Base-by-base conservation (phyloP, 495 filamentous ascomycete genomes). In the Aspergillus nanangensis region DNA sequence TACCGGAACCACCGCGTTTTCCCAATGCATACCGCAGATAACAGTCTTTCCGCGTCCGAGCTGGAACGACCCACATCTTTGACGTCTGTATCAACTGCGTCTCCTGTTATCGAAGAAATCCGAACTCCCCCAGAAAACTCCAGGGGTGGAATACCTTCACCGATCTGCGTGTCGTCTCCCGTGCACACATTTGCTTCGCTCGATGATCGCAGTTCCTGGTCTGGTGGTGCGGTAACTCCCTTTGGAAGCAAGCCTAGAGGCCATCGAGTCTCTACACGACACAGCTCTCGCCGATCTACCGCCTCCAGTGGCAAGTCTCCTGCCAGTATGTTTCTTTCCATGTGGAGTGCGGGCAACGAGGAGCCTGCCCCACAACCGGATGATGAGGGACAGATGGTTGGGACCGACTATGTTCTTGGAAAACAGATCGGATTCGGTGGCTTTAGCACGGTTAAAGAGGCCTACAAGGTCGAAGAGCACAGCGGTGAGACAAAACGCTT, bases 381-480 rank as follows among this genome's bases (percentile, higher is more conserved):
- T 52, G 79, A 82, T 32, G 85, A 87, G 60, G 85, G 85, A 1
- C 84, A 88, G 58, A 81, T 84, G 60, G 78, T 89, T 29, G 85
- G 84, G 18, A 75, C 72, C 22, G 77, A 83, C 37, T 88, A 89
- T 57, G 82, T 88, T 21, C 76, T 89, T 44, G 85, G 85, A 15
- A 83, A 82, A 47, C 75, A 82, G 39, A 79, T 89, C 33, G 85
- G 82, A 27, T 79, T 67, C 51, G 85, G 85, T 17, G 85, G 85
- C 11, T 88, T 88, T 56, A 86, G 82, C 49, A 70, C 77, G 0
- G 80, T 89, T 13, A 85, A 84, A 55, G 85, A 89, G 54, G 84
- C 84, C 8, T 80, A 72, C 47, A 86, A 83, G 31, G 79, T 86
- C 27, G 79, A 83, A 41, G 67, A 74, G 34, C n/a, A n/a, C n/a